Evolutionary conservation across 2,329 filamentous ascomycete species (phyloP).

Genomic region (Diaporthe velutina): DNA sequence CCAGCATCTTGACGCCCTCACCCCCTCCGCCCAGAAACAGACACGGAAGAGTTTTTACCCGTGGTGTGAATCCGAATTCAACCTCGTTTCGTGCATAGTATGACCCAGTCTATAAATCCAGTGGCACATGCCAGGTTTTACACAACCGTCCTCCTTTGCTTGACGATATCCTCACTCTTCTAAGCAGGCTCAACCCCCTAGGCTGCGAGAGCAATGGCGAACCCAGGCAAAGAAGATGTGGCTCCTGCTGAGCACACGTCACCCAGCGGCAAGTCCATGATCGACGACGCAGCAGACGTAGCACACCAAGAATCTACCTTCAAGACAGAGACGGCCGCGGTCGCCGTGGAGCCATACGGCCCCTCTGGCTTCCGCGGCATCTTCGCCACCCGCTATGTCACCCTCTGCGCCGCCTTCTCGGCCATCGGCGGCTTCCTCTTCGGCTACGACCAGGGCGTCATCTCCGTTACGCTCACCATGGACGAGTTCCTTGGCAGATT

Average conservation of each 20-base stretch:
- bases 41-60: background rate
- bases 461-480: conserved; percentile 54
- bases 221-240: background rate
- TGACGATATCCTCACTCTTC: conserved; percentile 4
- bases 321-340: conserved; percentile 1
- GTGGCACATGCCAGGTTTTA: background rate
- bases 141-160: background rate
- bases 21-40: background rate
- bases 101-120: background rate
- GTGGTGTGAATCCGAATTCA: background rate
- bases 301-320: conserved; percentile 14
- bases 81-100: background rate
- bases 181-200: background rate
- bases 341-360: conserved; percentile 5
- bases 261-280: background rate
- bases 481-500: conserved; percentile 50
- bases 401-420: conserved; percentile 23
- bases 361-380: conserved; percentile 20
- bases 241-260: conserved; percentile 9
- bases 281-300: conserved; percentile 6
- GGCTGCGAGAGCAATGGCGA: background rate
- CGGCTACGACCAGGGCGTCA: conserved; percentile 52
- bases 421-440: conserved; percentile 36
- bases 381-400: conserved; percentile 31
- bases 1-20: background rate